Conservation (phyloP, 352 stramenopile genomes). For the Nothophytophthora sp. region DNA sequence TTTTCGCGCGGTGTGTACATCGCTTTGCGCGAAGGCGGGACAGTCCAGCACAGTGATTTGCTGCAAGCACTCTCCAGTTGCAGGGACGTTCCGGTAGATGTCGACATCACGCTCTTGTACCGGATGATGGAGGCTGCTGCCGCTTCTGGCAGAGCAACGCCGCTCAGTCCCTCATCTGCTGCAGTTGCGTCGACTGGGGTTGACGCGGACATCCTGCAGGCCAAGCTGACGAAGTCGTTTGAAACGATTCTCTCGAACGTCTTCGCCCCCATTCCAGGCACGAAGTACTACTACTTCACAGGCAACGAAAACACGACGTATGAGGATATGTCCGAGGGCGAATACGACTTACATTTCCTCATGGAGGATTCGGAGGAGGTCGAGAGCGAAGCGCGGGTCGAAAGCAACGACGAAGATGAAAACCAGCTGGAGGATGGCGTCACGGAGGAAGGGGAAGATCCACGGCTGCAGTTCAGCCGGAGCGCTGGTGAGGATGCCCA, state of each 20-base stretch:
- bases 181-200: constrained; percentile 45
- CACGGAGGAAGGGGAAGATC: constrained; percentile 8
- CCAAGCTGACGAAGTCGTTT: constrained; percentile 71
- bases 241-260: constrained; percentile 59
- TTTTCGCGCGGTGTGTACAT: constrained; percentile 89
- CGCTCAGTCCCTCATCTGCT: constrained; percentile 30
- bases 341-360: constrained; percentile 63
- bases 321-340: constrained; percentile 56
- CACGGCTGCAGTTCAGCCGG: neutral
- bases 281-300: constrained; percentile 86
- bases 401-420: constrained; percentile 12
- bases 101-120: constrained; percentile 89
- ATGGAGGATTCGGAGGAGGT: constrained; percentile 62
- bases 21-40: constrained; percentile 67
- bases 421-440: neutral
- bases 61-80: constrained; percentile 87
- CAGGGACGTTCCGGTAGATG: constrained; percentile 80
- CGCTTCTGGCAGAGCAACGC: constrained; percentile 22
- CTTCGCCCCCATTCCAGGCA: constrained; percentile 68
- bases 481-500: constrained; percentile 6
- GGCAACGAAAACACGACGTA: constrained; percentile 58
- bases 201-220: constrained; percentile 49
- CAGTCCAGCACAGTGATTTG: constrained; percentile 83
- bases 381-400: constrained; percentile 18
- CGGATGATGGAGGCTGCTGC: constrained; percentile 66